Base-by-base conservation (phyloP, 768 basidiomycete species). In the Russula dissimulans region DNA sequence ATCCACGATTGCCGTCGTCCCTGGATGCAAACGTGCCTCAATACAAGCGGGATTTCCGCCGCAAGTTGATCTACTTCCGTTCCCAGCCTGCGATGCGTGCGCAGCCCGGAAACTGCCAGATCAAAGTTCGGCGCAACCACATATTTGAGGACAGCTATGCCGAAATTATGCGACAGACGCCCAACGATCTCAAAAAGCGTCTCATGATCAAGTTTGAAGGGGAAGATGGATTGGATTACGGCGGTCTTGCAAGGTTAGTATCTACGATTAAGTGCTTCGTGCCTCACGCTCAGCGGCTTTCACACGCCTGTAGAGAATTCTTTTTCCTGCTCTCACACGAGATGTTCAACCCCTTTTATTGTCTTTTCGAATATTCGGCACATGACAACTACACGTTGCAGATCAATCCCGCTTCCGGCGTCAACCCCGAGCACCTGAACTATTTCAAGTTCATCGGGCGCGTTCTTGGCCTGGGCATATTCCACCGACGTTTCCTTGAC, bases 331-430 rank as follows among this genome's bases (percentile, higher is more conserved):
- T 99, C 50, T 98, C 95, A 38, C 97, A 99, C 72, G 97, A 98
- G 75, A 98, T 99, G 97, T 98, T 99, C 80, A 97, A 98, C 74
- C 97, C 97, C 26, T 98, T 99, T 81, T 98, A 99, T 76, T 98
- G 97, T 73, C 79, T 99, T 11, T 99, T 99, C 75, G 97, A 99
- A 76, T 99, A 99, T 74, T 98, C 97, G 1, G 97, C 97, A 18
- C 95, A 97, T 76, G 97, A 98, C 79, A 98, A 99, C 75, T 99
- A 99, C 71, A 98, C 97, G 10, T 86, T 99, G 32, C 97, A 99
- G 74, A 98, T 99, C 74, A 98, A 98, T 75, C 95, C 95, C 12
- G 94, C 93, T 10, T 97, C 94, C 38, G 91, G 91, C 45, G 92
- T 99, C 67, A 99, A 99, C 73, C 97, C 97, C 0, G 97, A 99